These are phyloP conservation scores for Alternaria arbusti DNA, from an alignment of 2,329 filamentous ascomycete genomes.

Conservation along the genomic window DNA sequence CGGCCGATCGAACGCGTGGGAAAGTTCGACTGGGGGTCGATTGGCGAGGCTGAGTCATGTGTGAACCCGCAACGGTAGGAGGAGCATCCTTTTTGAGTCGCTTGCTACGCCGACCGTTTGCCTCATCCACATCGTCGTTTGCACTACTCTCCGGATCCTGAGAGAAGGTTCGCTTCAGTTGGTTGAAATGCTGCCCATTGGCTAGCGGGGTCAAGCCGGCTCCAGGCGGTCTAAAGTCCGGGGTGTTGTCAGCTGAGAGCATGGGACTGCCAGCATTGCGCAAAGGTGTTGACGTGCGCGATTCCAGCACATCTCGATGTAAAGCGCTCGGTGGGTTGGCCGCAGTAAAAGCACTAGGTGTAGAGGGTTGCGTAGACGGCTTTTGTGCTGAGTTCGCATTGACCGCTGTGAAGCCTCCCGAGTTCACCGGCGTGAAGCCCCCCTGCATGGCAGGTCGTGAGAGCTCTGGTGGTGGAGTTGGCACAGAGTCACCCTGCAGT, in stretches of 20 bases:
- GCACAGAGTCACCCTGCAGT: conserved; percentile 49
- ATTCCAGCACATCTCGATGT: conserved; percentile 60
- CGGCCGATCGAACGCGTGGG: conserved; percentile 60
- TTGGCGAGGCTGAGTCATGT: conserved; percentile 93
- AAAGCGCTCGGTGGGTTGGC: conserved; percentile 60
- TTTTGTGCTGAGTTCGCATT: conserved; percentile 56
- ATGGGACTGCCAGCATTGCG: conserved; percentile 69
- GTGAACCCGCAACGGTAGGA: conserved; percentile 90
- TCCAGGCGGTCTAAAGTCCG: conserved; percentile 65
- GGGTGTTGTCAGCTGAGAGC: conserved; percentile 68
- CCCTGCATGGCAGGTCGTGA: conserved; percentile 61
- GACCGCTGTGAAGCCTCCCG: conserved; percentile 67
- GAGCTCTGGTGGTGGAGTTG: conserved; percentile 60
- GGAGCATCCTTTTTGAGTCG: conserved; percentile 79
- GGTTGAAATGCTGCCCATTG: conserved; percentile 60
- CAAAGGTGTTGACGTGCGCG: conserved; percentile 64
- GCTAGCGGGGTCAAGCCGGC: conserved; percentile 54
- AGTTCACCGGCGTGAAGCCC: conserved; percentile 77
- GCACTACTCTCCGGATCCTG: conserved; percentile 62
- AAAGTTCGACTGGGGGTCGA: conserved; percentile 69
- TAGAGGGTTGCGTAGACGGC: conserved; percentile 28
- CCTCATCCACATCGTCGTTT: conserved; percentile 61
- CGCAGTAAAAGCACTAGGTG: conserved; percentile 59
- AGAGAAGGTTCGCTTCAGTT: conserved; percentile 76
- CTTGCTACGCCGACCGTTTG: conserved; percentile 77